phyloP scores from a whole-genome alignment of 225 moss, liverwort and hornwort species.

The Pseudisothecium myosuroides region DNA sequence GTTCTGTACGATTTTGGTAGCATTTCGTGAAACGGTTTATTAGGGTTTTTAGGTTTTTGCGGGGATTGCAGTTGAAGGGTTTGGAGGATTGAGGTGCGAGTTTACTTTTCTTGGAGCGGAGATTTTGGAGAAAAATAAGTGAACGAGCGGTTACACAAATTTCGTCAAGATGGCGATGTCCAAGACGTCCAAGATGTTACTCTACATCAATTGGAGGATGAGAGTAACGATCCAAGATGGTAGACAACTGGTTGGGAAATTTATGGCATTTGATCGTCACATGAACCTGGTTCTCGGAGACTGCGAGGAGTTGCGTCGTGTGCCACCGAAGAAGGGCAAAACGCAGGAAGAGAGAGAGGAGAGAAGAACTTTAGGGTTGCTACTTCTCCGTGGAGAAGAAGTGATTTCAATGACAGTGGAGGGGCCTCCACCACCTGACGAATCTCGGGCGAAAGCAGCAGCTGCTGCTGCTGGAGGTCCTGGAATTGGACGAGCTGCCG shows the following conservation, averaged over 20 bases:
- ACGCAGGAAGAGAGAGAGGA: constrained; percentile 76
- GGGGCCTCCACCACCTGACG: constrained; percentile 95
- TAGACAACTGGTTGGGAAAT: constrained; percentile 75
- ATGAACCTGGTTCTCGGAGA: constrained; percentile 94
- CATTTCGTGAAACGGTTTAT: not conserved
- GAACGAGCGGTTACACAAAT: not conserved
- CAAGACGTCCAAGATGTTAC: constrained; percentile 87
- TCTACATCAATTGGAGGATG: constrained; percentile 43
- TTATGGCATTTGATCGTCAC: constrained; percentile 94
- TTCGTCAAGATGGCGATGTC: constrained; percentile 66
- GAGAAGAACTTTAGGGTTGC: constrained; percentile 74
- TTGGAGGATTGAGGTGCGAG: not conserved
- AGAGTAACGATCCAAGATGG: constrained; percentile 91
- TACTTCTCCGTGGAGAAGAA: constrained; percentile 82
- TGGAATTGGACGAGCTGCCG: constrained; percentile 82
- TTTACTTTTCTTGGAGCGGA: not conserved
- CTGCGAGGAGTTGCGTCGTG: constrained; percentile 81
- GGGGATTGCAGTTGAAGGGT: not conserved
- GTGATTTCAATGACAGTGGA: constrained; percentile 96
- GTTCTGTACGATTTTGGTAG: not conserved
- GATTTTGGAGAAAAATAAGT: constrained; percentile 23
- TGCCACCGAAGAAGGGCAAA: constrained; percentile 88
- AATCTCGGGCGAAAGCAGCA: constrained; percentile 80
- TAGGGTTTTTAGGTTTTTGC: not conserved
- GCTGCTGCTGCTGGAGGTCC: constrained; percentile 80